Percentiles rank a stretch among this genome's conserved stretches.
Conservation (phyloP, 225 moss, liverwort and hornwort genomes). For the Climacium dendroides region DNA sequence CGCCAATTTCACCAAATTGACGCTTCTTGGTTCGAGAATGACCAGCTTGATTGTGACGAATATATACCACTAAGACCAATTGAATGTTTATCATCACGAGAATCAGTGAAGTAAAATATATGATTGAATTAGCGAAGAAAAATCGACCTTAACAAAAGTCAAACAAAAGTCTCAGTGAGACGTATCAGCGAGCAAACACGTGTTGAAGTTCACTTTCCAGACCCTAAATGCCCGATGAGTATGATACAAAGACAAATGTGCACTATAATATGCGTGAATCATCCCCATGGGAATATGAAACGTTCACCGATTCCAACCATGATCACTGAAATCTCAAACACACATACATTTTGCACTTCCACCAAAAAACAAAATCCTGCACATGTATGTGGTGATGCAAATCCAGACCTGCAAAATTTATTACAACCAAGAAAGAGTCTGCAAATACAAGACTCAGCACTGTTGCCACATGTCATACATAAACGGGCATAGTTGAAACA, state of each 20-base stretch:
- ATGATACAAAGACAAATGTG: background rate
- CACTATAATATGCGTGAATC: background rate
- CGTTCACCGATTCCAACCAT: background rate
- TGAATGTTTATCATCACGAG: too few relatives aligned
- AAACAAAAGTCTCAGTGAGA: too few relatives aligned
- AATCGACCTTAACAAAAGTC: too few relatives aligned
- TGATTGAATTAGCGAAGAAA: too few relatives aligned
- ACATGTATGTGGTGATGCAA: background rate
- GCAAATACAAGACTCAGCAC: background rate
- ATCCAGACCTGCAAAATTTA: background rate
- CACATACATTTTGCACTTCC: background rate
- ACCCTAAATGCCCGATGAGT: background rate
- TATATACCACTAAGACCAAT: too few relatives aligned
- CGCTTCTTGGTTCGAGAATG: too few relatives aligned
- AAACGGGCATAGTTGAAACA: background rate
- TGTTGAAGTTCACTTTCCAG: background rate
- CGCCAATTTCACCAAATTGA: too few relatives aligned
- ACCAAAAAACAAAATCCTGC: background rate
- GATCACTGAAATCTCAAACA: background rate
- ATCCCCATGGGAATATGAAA: background rate
- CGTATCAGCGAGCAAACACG: background rate
- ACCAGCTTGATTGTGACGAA: too few relatives aligned
- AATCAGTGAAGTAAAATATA: too few relatives aligned
- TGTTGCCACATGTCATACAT: background rate
- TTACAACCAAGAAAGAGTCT: background rate